Base-by-base conservation (phyloP, 2,329 filamentous ascomycete genomes). In the Exserohilum turcica region DNA sequence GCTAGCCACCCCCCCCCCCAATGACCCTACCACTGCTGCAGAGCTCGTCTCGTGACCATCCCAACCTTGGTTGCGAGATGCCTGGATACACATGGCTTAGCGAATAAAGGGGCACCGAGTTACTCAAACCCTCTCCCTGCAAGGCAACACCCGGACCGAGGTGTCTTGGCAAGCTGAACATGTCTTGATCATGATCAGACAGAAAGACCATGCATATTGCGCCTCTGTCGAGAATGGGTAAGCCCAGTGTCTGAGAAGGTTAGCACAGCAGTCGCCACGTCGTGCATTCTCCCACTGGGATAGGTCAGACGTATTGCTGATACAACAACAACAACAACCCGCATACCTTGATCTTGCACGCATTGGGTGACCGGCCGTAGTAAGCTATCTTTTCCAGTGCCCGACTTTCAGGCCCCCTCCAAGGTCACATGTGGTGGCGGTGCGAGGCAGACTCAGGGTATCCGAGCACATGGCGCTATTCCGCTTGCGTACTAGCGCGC, bases 131-230 rank as follows among this genome's bases (percentile, higher is more conserved):
- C 31, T n/a, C n/a, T n/a, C n/a, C n/a, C n/a, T n/a, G n/a, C 48
- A 16, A 47, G 43, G 35, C 46, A n/a, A n/a, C n/a, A 33, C 21
- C 46, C 51, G 56, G 54, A 19, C 56, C 53, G 45, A 29, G 27
- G 13, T 3, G 33, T 29, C 59, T 61, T 60, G 59, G 59, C 59
- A 15, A 21, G 29, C 24, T 38, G 12, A 31, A 24, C n/a, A 45
- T 47, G 38, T 18, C 44, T 43, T 29, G 35, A 29, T 21, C 13
- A 42, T 43, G 37, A n/a, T 45, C 36, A 49, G 52, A n/a, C n/a
- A n/a, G n/a, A n/a, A n/a, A n/a, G n/a, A n/a, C n/a, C n/a, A n/a
- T n/a, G n/a, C n/a, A n/a, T n/a, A n/a, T n/a, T n/a, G n/a, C n/a
- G n/a, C n/a, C n/a, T n/a, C n/a, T n/a, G n/a, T n/a, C n/a, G n/a